Evolutionary conservation across 2,329 filamentous ascomycete genomes (phyloP).

Genomic region (Rhynchosporium graminicola): DNA sequence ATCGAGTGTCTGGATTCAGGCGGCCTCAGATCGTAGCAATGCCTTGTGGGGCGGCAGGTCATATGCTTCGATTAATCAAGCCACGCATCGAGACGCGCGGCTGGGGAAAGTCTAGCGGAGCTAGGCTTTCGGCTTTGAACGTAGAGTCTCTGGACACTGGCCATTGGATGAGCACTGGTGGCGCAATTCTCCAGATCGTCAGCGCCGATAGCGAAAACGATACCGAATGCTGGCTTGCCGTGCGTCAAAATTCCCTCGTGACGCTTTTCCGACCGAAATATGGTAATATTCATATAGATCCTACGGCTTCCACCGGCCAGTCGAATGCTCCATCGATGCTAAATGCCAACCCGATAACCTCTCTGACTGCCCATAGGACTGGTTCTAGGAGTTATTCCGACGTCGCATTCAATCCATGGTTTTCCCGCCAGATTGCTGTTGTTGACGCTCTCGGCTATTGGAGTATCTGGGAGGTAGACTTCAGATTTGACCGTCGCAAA

Average conservation of each 20-base stretch:
- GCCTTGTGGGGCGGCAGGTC: slow-evolving; percentile 37
- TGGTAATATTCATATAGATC: slow-evolving; percentile 23
- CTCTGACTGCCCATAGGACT: slow-evolving; percentile 53
- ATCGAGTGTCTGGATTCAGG: slow-evolving; percentile 27
- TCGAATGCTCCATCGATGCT: slow-evolving; percentile 50
- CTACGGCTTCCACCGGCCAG: slow-evolving; percentile 17
- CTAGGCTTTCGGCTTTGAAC: slow-evolving; percentile 31
- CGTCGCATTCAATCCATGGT: slow-evolving; percentile 64
- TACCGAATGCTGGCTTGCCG: slow-evolving; percentile 47
- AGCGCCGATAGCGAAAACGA: slow-evolving; percentile 45
- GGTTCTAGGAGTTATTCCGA: slow-evolving; percentile 60
- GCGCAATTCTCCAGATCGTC: slow-evolving; percentile 50
- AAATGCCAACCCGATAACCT: slow-evolving; percentile 55
- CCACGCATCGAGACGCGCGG: slow-evolving; percentile 32
- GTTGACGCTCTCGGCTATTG: slow-evolving; percentile 67
- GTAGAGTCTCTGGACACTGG: slow-evolving; percentile 32
- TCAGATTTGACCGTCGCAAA: slow-evolving; percentile 19
- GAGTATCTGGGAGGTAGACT: slow-evolving; percentile 62
- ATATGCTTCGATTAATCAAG: slow-evolving; percentile 37
- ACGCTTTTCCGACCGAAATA: slow-evolving; percentile 46
- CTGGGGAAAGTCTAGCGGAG: slow-evolving; percentile 34
- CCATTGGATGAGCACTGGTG: slow-evolving; percentile 40
- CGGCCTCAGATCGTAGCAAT: slow-evolving; percentile 33
- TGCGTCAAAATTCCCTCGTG: slow-evolving; percentile 45
- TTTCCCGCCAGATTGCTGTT: slow-evolving; percentile 61